Percentiles rank a stretch among this genome's conserved stretches.
These are phyloP conservation scores for Nissolia schottii DNA, from an alignment of 306 rosid genomes.

Conservation along the genomic window DNA sequence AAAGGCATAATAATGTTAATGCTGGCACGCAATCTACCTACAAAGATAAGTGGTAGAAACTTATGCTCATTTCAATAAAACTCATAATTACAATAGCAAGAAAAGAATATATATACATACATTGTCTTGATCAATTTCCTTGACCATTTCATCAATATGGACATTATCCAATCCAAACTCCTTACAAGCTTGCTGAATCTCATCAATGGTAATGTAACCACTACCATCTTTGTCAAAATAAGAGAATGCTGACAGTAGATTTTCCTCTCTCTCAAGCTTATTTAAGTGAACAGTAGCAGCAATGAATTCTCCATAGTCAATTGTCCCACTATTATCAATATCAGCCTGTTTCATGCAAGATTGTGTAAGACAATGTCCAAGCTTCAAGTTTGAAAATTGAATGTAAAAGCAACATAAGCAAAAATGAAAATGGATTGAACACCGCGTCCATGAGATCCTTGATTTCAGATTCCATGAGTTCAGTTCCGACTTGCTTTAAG, in stretches of 20 bases:
- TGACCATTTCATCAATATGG: constrained; percentile 53
- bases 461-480: constrained; percentile 56
- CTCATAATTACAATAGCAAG: neutral
- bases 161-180: constrained; percentile 51
- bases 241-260: constrained; percentile 47
- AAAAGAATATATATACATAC: constrained; percentile 26
- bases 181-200: constrained; percentile 56
- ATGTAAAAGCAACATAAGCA: neutral
- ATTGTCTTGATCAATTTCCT: constrained; percentile 54
- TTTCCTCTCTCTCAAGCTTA: constrained; percentile 61
- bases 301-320: constrained; percentile 53
- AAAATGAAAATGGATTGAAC: neutral
- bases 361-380: neutral
- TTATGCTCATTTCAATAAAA: neutral
- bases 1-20: neutral
- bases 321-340: constrained; percentile 51
- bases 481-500: constrained; percentile 48
- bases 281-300: constrained; percentile 63
- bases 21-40: neutral
- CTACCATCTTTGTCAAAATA: constrained; percentile 59
- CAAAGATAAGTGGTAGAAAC: neutral
- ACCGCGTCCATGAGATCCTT: constrained; percentile 63
- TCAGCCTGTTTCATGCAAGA: constrained; percentile 41
- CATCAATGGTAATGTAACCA: constrained; percentile 57
- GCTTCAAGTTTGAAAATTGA: neutral